Percentiles rank a stretch among this genome's conserved stretches.
Conservation (phyloP, 371 early-diverging fungal genomes). For the Aphelidium insulamus region DNA sequence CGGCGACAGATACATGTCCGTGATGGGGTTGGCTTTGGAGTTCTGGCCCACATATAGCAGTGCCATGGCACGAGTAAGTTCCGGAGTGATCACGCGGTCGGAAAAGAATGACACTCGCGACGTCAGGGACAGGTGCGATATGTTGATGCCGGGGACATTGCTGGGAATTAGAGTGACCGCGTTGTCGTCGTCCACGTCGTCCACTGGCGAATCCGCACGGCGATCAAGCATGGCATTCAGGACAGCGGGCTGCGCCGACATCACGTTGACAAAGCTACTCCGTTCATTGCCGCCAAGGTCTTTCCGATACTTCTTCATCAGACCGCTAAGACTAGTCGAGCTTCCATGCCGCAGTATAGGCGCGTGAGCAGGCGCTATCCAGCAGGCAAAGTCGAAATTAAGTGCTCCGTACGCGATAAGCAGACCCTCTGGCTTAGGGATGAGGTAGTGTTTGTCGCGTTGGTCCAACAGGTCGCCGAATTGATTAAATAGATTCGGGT, state of each 20-base stretch:
- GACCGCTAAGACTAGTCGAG: too few relatives aligned
- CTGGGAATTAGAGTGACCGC: not conserved
- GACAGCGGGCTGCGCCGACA: too few relatives aligned
- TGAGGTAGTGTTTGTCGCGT: conserved; percentile 16
- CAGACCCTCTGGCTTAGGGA: conserved; percentile 40
- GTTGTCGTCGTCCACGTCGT: not conserved
- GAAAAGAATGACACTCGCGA: conserved; percentile 4
- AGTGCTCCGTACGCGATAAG: conserved; percentile 72
- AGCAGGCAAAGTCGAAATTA: conserved; percentile 67
- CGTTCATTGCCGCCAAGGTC: too few relatives aligned
- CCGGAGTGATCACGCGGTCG: conserved; percentile 3
- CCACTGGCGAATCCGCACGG: not conserved
- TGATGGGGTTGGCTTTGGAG: conserved; percentile 44
- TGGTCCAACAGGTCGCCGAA: too few relatives aligned
- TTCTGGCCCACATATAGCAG: conserved; percentile 74
- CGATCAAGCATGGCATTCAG: not conserved
- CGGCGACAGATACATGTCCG: conserved; percentile 67
- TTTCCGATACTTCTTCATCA: too few relatives aligned
- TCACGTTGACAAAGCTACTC: too few relatives aligned
- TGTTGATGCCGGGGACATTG: not conserved
- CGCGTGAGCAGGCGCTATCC: conserved; percentile 54
- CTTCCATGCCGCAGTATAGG: conserved; percentile 38
- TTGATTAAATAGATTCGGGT: too few relatives aligned
- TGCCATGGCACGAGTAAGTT: conserved; percentile 60
- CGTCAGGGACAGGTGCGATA: conserved; percentile 1